Evolutionary conservation across 805 yeast genomes (phyloP).

Genomic region (Yamadazyma philogaea): DNA sequence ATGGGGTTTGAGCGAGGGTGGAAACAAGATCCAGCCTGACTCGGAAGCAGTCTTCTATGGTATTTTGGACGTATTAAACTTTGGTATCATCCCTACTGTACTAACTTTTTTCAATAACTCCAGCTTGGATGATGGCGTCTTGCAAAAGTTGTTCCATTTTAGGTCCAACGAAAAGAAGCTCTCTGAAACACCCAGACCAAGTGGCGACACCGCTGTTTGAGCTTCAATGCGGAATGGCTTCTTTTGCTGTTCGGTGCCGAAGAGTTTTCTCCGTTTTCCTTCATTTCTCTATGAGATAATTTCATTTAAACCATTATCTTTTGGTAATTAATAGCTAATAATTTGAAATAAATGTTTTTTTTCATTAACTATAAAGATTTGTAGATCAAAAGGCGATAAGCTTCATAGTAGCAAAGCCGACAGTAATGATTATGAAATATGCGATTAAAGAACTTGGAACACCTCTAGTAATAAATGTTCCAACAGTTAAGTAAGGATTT

Average conservation of each 20-base stretch:
- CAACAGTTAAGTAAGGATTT: slow-evolving; percentile 81
- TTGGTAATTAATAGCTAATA: not conserved
- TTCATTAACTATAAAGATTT: not conserved
- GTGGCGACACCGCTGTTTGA: slow-evolving; percentile 43
- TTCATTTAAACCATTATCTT: too few species aligned
- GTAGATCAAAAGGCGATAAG: slow-evolving; percentile 27
- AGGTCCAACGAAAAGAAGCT: slow-evolving; percentile 22
- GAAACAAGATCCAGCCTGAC: slow-evolving; percentile 57
- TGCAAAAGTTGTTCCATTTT: slow-evolving; percentile 15
- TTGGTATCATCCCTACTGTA: slow-evolving; percentile 41
- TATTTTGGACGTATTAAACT: slow-evolving; percentile 48
- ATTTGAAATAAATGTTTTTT: slow-evolving; percentile 1
- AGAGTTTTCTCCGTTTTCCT: not conserved
- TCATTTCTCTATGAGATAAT: not conserved
- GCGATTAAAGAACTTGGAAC: slow-evolving; percentile 81
- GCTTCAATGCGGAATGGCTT: not conserved
- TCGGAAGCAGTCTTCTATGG: slow-evolving; percentile 60
- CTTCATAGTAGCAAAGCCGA: slow-evolving; percentile 75
- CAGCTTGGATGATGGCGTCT: slow-evolving; percentile 26
- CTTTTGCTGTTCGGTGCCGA: not conserved
- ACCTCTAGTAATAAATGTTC: slow-evolving; percentile 84
- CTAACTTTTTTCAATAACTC: slow-evolving; percentile 27
- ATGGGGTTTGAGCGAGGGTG: slow-evolving; percentile 62
- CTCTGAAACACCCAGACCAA: slow-evolving; percentile 37
- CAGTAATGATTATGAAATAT: slow-evolving; percentile 65